Evolutionary conservation across 2,329 filamentous ascomycete species (phyloP).

Genomic region (Aspergillus sp.): DNA sequence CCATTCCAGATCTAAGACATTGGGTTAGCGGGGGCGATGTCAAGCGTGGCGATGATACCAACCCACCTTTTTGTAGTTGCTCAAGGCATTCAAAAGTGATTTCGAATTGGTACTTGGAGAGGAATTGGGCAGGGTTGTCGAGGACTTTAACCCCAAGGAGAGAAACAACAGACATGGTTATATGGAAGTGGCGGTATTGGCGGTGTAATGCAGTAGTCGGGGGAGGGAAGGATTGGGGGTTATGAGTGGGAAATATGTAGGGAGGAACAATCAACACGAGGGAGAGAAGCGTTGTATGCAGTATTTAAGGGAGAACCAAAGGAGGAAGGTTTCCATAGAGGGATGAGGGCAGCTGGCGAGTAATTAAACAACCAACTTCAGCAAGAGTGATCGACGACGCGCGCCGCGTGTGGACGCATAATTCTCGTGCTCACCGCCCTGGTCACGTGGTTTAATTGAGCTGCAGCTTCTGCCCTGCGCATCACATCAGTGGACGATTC

Average conservation of each 20-base stretch:
- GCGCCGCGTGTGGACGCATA: slow-evolving; percentile 27
- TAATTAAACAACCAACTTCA: slow-evolving; percentile 19
- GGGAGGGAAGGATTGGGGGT: neutral
- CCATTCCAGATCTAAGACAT: slow-evolving; percentile 83
- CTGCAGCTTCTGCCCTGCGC: slow-evolving; percentile 26
- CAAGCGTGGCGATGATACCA: neutral
- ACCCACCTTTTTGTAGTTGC: slow-evolving; percentile 80
- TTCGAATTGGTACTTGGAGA: slow-evolving; percentile 91
- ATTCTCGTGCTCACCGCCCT: slow-evolving; percentile 33
- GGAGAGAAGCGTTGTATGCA: slow-evolving; percentile 5
- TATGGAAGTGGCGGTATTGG: slow-evolving; percentile 15
- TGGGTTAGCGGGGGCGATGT: slow-evolving; percentile 16
- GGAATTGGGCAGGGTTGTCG: slow-evolving; percentile 96
- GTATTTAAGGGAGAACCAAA: slow-evolving; percentile 21
- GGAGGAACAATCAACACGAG: slow-evolving; percentile 1
- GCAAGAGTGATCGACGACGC: slow-evolving; percentile 21
- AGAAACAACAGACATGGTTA: slow-evolving; percentile 89
- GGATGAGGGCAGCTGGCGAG: slow-evolving; percentile 12
- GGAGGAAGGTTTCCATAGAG: slow-evolving; percentile 14
- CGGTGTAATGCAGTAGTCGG: neutral
- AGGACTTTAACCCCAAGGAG: slow-evolving; percentile 92
- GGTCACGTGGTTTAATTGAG: slow-evolving; percentile 28
- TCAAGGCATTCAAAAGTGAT: slow-evolving; percentile 99
- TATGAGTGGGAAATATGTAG: slow-evolving; percentile 3
- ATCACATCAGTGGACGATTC: slow-evolving; percentile 1